Percentiles rank a stretch among this genome's conserved stretches.
Evolutionary conservation across 176 grass and related monocot species (phyloP).

Genomic region (Bothriochloa decipiens): DNA sequence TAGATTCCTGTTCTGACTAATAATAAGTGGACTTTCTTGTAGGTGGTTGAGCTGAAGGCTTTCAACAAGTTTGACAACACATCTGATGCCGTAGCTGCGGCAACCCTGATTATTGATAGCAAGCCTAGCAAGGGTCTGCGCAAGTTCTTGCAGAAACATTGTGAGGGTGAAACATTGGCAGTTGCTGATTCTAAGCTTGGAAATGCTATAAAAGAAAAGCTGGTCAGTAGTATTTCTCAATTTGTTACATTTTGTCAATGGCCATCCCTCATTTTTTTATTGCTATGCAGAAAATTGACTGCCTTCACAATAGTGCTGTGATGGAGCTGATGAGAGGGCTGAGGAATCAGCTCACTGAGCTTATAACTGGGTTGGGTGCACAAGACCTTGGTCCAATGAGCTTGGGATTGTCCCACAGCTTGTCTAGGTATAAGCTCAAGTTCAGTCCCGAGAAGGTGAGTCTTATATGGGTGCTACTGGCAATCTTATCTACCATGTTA

Average conservation of each 20-base stretch:
- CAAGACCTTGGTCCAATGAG: slow-evolving; percentile 95
- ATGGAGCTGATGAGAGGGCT: slow-evolving; percentile 96
- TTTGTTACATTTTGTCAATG: slow-evolving; percentile 4
- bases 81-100: slow-evolving; percentile 72
- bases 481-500: neutral
- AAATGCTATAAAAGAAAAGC: slow-evolving; percentile 87
- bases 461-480: neutral
- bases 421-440: slow-evolving; percentile 95
- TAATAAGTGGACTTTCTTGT: neutral
- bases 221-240: slow-evolving; percentile 45
- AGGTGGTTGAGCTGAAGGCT: slow-evolving; percentile 94
- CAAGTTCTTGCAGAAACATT: slow-evolving; percentile 80
- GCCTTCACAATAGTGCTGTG: slow-evolving; percentile 79
- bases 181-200: slow-evolving; percentile 93
- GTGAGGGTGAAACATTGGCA: slow-evolving; percentile 72
- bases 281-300: slow-evolving; percentile 83
- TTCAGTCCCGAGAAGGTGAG: slow-evolving; percentile 94
- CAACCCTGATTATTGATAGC: slow-evolving; percentile 72
- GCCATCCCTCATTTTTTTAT: neutral
- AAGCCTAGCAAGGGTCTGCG: slow-evolving; percentile 73
- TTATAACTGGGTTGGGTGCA: slow-evolving; percentile 78
- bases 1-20: neutral
- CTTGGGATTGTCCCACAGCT: slow-evolving; percentile 85
- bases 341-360: slow-evolving; percentile 82
- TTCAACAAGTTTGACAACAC: slow-evolving; percentile 95